Base-by-base conservation (phyloP, 2,329 filamentous ascomycete species). In the Curvularia eragrostidis region DNA sequence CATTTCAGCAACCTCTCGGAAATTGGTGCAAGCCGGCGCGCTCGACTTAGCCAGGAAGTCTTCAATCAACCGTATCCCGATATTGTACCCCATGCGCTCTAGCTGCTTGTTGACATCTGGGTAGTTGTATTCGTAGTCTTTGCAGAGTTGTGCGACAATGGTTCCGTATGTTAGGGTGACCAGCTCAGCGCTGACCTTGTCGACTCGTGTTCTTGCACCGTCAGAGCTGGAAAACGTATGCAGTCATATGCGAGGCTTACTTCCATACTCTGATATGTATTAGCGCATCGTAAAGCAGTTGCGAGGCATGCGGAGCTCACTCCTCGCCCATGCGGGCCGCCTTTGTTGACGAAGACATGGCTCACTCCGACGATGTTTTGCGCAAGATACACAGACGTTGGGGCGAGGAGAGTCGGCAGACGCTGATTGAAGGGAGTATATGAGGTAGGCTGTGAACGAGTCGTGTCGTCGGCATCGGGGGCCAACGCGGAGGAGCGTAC, bases 81-180 rank as follows among this genome's bases (percentile, higher is more conserved):
- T 99, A 73, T 98, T 98, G 81, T 98, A 97, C 54, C 95, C 95
- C 95, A 99, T 99, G 80, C 94, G 96, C 75, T 99, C 95, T 43
- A 99, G 85, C 77, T 99, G 95, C 77, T 94, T 93, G 81, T 99
- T 99, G 75, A 99, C 94, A 77, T 98, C 93, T 50, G 87, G 83
- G 75, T 99, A 99, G 80, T 98, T 92, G 70, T 87, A 89, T 69
- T 97, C 93, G 76, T 94, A 97, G 81, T 99, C 95, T 78, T 94
- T 94, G 82, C 94, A 98, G 65, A 99, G 84, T 77, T 98, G 94
- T 56, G 93, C 91, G 56, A 99, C 95, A 63, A 99, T 96, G 23
- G 95, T 98, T 73, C 95, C 95, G 78, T 99, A 99, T 30, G 95
- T 99, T 71, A 99, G 85, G 44, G 93, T 97, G 51, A 99, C 94